Base-by-base conservation (phyloP, 192 early-diverging fungal genomes). In the Blastocladiella britannica region DNA sequence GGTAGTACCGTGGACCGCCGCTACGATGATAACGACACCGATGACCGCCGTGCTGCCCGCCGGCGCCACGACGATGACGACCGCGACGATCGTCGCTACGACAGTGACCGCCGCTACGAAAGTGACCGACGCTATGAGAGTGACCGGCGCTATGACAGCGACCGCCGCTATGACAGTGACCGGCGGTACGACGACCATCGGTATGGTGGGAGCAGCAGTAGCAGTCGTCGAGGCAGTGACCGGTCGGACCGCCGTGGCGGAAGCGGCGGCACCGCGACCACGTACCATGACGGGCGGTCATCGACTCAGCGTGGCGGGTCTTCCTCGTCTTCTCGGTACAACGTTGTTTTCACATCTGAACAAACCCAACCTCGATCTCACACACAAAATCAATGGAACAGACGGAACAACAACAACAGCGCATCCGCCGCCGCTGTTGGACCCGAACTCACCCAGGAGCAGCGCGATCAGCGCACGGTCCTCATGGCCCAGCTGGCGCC, bases 401-500 rank as follows among this genome's bases (percentile, higher is more conserved):
- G n/a, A n/a, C n/a, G n/a, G n/a, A n/a, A n/a, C n/a, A n/a, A n/a
- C n/a, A n/a, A n/a, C n/a, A n/a, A n/a, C n/a, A n/a, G n/a, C n/a
- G n/a, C n/a, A n/a, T n/a, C n/a, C n/a, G n/a, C n/a, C n/a, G n/a
- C n/a, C n/a, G n/a, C n/a, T n/a, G n/a, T n/a, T n/a, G 82, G 82
- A 31, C 80, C 84, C 6, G 72, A 69, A n/a, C 65, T 87, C 55
- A 73, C 76, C 55, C 82, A 83, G 59, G 72, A 75, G 8, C 82
- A 89, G 58, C 83, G 90, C 37, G 89, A 93, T 60, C 71, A 80
- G 68, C 78, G 93, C 58, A 97, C 93, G 1, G 89, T 97, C 15
- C 91, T 97, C 76, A 83, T 89, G 9, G 88, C 84, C 77, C 93
- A 97, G 66, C 79, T 97, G 29, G 84, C 90, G 23, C 81, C 83